phyloP scores from a whole-genome alignment of 768 basidiomycete species.

The Coprinopsis marcescibilis region DNA sequence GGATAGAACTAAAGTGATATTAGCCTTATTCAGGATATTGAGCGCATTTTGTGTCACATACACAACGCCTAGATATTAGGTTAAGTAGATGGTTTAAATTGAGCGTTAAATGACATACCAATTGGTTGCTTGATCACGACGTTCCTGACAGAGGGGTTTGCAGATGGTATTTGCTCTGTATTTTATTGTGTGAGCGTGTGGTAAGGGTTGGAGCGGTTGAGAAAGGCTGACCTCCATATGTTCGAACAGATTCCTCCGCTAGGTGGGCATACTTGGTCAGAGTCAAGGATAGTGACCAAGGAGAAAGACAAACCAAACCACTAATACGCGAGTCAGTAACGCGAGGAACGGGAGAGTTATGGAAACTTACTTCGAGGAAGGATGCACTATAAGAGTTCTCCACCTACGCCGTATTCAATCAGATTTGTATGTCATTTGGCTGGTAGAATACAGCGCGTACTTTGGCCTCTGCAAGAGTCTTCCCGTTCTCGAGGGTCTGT shows the following conservation, averaged over 20 bases:
- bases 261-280: no score
- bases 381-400: slow-evolving; percentile 85
- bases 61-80: slow-evolving; percentile 42
- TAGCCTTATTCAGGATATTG: neutral
- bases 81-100: slow-evolving; percentile 2
- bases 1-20: slow-evolving; percentile 48
- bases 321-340: slow-evolving; percentile 27
- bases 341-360: neutral
- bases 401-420: slow-evolving; percentile 36
- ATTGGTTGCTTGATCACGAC: slow-evolving; percentile 91
- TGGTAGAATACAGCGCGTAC: slow-evolving; percentile 26
- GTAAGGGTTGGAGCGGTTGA: neutral
- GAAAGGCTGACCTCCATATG: slow-evolving; percentile 67
- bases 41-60: no score
- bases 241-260: slow-evolving; percentile 91
- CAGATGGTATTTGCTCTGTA: slow-evolving; percentile 77
- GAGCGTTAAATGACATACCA: slow-evolving; percentile 38
- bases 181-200: neutral
- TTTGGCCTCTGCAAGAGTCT: slow-evolving; percentile 79
- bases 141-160: slow-evolving; percentile 66
- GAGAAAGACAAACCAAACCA: slow-evolving; percentile 64
- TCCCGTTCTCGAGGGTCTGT: slow-evolving; percentile 94
- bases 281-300: neutral
- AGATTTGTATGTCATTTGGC: neutral
- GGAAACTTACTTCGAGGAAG: slow-evolving; percentile 64